These are phyloP conservation scores for Apophysomyces ossiformis DNA, from an alignment of 371 early-diverging fungal genomes.

Conservation along the genomic window DNA sequence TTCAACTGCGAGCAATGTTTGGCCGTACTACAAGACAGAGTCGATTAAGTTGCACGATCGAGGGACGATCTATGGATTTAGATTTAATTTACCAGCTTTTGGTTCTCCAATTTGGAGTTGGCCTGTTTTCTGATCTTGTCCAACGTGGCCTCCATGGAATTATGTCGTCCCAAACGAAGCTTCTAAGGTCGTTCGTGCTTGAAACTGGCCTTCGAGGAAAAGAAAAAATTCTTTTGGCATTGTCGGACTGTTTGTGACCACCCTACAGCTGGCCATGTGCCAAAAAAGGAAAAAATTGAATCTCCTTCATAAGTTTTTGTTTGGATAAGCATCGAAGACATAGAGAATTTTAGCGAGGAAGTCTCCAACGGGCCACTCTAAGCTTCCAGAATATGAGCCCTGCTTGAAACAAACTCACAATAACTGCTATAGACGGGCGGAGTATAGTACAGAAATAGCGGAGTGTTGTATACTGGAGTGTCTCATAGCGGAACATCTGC, in stretches of 20 bases:
- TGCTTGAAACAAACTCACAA: too few relatives aligned
- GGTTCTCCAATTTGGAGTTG: slow-evolving; percentile 83
- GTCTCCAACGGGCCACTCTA: too few relatives aligned
- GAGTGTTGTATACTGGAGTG: too few relatives aligned
- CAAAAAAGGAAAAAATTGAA: too few relatives aligned
- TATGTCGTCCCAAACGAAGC: background rate
- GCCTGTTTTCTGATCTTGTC: slow-evolving; percentile 66
- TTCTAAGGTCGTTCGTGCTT: background rate
- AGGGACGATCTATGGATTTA: background rate
- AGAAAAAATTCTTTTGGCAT: slow-evolving; percentile 25
- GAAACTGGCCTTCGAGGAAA: background rate
- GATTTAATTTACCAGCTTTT: slow-evolving; percentile 60
- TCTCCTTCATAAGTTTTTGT: too few relatives aligned
- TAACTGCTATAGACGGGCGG: too few relatives aligned
- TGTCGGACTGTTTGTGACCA: slow-evolving; percentile 37
- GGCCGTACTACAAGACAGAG: slow-evolving; percentile 54
- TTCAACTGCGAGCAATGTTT: slow-evolving; percentile 86
- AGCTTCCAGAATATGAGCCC: too few relatives aligned
- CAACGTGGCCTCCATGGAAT: slow-evolving; percentile 55
- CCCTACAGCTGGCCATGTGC: background rate
- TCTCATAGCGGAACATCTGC: too few relatives aligned
- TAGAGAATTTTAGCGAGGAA: too few relatives aligned
- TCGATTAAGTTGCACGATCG: background rate
- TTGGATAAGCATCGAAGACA: too few relatives aligned
- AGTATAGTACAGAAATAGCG: too few relatives aligned